phyloP scores from a whole-genome alignment of 2,329 filamentous ascomycete genomes.

The Boeremia exigua region DNA sequence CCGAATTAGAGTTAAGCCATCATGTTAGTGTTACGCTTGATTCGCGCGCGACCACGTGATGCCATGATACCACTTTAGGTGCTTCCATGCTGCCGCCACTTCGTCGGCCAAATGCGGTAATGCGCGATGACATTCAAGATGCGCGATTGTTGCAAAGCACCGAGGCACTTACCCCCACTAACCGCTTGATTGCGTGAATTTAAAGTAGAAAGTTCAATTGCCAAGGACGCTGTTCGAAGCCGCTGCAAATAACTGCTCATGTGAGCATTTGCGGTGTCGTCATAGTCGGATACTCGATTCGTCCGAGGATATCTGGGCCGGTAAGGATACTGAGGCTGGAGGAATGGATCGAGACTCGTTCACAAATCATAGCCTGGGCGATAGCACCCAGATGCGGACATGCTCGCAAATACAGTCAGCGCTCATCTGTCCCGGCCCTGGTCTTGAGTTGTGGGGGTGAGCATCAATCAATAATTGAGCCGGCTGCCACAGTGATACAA shows the following conservation, averaged over 20 bases:
- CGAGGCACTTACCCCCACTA: not conserved
- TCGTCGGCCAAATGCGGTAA: slow-evolving; percentile 16
- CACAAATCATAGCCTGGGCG: slow-evolving; percentile 11
- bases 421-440: slow-evolving; percentile 4
- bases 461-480: slow-evolving; percentile 20
- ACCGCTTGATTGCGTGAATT: slow-evolving; percentile 14
- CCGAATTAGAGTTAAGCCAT: slow-evolving; percentile 29
- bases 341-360: not conserved
- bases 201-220: not conserved
- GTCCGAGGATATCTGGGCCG: slow-evolving; percentile 10
- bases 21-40: slow-evolving; percentile 22
- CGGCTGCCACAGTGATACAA: slow-evolving; percentile 18
- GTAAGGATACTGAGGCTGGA: slow-evolving; percentile 2
- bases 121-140: slow-evolving; percentile 14
- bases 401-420: slow-evolving; percentile 17
- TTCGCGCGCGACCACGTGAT: slow-evolving; percentile 27
- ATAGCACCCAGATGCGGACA: slow-evolving; percentile 9
- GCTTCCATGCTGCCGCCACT: not conserved
- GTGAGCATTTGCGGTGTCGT: slow-evolving; percentile 16
- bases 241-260: slow-evolving; percentile 6
- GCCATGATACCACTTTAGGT: not conserved
- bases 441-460: slow-evolving; percentile 14
- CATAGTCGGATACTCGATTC: slow-evolving; percentile 20
- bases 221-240: slow-evolving; percentile 5
- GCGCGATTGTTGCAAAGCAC: not conserved